Evolutionary conservation across 129 eudicot species (phyloP), one percentile per base, ranked within the genome.

Genomic region (Flaveria robusta): DNA sequence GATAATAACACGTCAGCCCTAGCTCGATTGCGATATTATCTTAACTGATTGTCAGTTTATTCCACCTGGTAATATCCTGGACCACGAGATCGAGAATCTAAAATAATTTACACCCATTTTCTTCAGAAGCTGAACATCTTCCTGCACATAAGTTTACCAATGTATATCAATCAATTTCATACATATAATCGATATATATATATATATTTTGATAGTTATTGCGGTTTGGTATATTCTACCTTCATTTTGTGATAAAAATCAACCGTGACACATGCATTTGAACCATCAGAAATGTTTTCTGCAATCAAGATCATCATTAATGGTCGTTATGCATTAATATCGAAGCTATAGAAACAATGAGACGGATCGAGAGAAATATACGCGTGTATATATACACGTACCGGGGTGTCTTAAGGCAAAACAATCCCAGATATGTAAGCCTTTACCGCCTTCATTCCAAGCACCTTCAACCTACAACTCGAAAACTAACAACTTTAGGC

Each of bases 1-100:
- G 0, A 34, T 34, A 34, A 34, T 34, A 34, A 34, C 39, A 34
- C 39, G 39, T 34, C 39, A 29, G 34, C 0, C 34, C 34, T 29
- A 29, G 34, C 34, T 0, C 1, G 39, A 7, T 31, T 31, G 37
- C 37, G 37, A 31, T 31, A 1, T 31, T 5, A 31, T 31, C 7
- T 31, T 31, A 31, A 34, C 8, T 34, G 5, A 34, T 34, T 5
- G 39, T 34, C 39, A 1, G 49, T 43, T 43, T 8, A 43, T 26
- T 62, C 27, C 68, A 62, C 68, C 68, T 62, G 68, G 68, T 68
- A 86, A 45, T 56, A 86, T 73, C 77, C 90, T 80, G 3, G 90
- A 20, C 90, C 90, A 86, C 20, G 90, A 77, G 24, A 86, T 75
- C 3, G 87, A 86, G 22, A 86, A 75, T 49, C 85, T 76, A 50